phyloP scores from a whole-genome alignment of 306 rosid species.

The Pterocarpus macrocarpus region DNA sequence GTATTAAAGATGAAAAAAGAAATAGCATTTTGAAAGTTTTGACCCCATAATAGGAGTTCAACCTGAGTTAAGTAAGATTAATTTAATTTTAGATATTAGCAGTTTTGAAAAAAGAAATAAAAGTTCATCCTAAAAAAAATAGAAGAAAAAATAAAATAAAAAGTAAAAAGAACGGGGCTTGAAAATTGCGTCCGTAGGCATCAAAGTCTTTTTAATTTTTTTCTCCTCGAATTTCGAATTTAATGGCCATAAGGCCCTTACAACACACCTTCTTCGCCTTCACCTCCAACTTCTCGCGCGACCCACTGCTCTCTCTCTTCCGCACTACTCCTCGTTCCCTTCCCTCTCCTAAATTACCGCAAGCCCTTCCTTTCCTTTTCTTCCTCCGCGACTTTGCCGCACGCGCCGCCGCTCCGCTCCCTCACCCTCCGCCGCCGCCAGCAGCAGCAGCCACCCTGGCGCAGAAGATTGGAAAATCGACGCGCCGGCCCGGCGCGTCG shows the following conservation, averaged over 20 bases:
- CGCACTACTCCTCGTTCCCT: constrained; percentile 5
- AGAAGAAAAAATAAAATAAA: too few species aligned
- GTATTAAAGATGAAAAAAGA: too few species aligned
- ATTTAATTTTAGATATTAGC: too few species aligned
- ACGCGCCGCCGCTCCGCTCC: constrained; percentile 53
- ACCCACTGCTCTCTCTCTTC: constrained; percentile 52
- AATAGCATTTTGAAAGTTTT: too few species aligned
- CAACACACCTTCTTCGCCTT: constrained; percentile 56
- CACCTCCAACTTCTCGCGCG: constrained; percentile 54
- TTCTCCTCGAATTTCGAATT: constrained; percentile 41
- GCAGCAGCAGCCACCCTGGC: constrained; percentile 72
- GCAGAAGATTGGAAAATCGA: constrained; percentile 90
- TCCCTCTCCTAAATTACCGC: constrained; percentile 13
- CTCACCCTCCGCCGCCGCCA: constrained; percentile 41
- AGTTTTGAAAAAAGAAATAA: too few species aligned
- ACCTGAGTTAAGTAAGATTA: too few species aligned
- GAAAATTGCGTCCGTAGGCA: constrained; percentile 40
- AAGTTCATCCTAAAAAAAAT: too few species aligned
- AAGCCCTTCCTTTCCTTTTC: constrained; percentile 13
- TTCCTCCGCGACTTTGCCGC: constrained; percentile 60
- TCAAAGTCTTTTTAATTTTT: constrained; percentile 1
- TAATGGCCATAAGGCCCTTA: constrained; percentile 87
- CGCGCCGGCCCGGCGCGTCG: constrained; percentile 98
- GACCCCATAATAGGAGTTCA: too few species aligned
- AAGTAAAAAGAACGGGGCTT: neutral